Evolutionary conservation across 805 yeast species (phyloP).

Genomic region (Spathaspora passalidarum): DNA sequence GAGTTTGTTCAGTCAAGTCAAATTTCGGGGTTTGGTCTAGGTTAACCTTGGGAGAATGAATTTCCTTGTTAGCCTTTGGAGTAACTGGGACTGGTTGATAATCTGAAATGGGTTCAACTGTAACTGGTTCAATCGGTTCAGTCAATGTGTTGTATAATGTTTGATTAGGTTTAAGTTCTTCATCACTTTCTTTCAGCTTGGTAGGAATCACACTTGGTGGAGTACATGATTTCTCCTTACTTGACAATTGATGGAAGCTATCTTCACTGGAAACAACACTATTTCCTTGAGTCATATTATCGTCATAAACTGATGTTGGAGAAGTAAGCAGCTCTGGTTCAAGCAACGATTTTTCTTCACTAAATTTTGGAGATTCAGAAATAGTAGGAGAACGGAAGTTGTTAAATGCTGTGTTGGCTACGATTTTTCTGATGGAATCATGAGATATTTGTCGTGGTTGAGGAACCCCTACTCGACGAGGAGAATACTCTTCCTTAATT

Average conservation of each 20-base stretch:
- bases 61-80: no score
- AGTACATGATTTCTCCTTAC: not conserved
- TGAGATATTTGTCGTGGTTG: conserved; percentile 2
- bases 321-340: not conserved
- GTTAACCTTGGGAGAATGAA: no score
- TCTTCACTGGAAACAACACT: not conserved
- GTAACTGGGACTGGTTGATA: no score
- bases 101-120: no score
- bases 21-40: no score
- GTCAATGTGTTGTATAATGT: not conserved
- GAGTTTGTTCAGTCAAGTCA: no score
- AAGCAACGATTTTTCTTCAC: no score
- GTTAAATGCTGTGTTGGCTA: conserved; percentile 31
- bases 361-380: conserved; percentile 1
- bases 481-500: not conserved
- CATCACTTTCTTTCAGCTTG: not conserved
- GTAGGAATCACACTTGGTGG: not conserved
- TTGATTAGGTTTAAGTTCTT: not conserved
- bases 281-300: not conserved
- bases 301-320: not conserved
- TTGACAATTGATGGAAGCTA: not conserved
- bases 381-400: conserved; percentile 20
- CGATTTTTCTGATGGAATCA: conserved; percentile 8
- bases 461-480: not conserved
- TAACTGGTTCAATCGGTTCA: not conserved